Base-by-base conservation (phyloP, 768 basidiomycete genomes). In the Nidularia sp. region DNA sequence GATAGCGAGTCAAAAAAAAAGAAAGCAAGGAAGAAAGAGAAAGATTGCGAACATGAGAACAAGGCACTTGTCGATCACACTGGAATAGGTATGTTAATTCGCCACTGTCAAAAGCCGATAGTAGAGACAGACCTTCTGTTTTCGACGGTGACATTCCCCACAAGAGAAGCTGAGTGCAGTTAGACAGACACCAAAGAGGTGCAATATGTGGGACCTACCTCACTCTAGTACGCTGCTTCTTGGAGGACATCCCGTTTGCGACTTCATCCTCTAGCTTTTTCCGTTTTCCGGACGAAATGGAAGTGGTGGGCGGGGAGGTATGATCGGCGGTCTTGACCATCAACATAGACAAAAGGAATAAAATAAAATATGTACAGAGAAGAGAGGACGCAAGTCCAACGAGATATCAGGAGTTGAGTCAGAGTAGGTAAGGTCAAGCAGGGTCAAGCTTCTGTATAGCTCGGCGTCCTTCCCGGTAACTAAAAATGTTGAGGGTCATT, bases 51-150 rank as follows among this genome's bases (percentile, higher is more conserved):
- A 91, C 90, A 80, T 92, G 89, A 52, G 87, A 87, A 64, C 90
- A 92, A 22, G 90, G 90, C 52, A 87, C 70, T 70, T 91, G 89
- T 54, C 90, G 81, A 68, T 93, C 88, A 71, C 90, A 93, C 88
- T 93, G 65, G 39, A 45, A 36, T 45, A 48, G 32, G 45, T 47
- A 50, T 51, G 57, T 45, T 10, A 45, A 18, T 25, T 12, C 8
- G 48, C 53, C 61, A 58, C 46, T 12, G 57, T 32, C 22, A 35
- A 22, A 48, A 45, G 51, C 47, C 36, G 33, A 34, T 18, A 45
- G 53, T 6, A 54, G 34, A 45, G 15, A 53, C 53, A 36, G 51
- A 88, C 90, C 79, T 92, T 92, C 70, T 93, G 90, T 65, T 93
- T 93, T 55, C 90, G 76, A 18, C 90, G 81, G 71, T 93, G 91